These are phyloP conservation scores for Tanacetum coccineum DNA, from an alignment of 129 eudicot species.

Conservation along the genomic window DNA sequence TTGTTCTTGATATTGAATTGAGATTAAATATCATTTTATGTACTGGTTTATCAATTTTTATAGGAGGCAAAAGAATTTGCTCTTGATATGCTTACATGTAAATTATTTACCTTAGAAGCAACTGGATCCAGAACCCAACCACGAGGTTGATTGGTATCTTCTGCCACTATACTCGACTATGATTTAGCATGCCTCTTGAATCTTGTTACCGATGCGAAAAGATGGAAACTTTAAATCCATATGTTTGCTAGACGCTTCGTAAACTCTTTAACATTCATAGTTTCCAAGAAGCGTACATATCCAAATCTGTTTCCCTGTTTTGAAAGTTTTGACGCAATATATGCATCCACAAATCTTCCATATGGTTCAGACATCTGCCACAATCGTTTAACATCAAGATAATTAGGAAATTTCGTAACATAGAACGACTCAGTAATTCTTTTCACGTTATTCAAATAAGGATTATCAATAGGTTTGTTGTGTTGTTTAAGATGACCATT, in stretches of 20 bases:
- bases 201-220: background rate
- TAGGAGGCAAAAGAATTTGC: background rate
- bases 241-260: background rate
- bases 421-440: too few species aligned
- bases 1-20: too few species aligned
- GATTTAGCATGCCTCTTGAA: background rate
- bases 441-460: too few species aligned
- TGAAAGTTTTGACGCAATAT: background rate
- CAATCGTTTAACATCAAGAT: background rate
- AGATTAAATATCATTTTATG: too few species aligned
- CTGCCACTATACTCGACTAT: background rate
- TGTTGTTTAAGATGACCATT: too few species aligned
- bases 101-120: background rate
- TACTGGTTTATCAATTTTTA: too few species aligned
- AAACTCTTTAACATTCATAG: background rate
- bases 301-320: background rate
- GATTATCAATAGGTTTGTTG: too few species aligned
- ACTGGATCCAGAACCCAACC: too few species aligned
- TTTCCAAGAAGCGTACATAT: background rate
- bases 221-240: background rate
- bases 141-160: background rate
- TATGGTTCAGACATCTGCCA: background rate
- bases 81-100: background rate
- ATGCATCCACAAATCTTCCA: background rate
- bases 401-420: background rate